Base-by-base conservation (phyloP, 2,329 filamentous ascomycete species). In the Pseudogymnoascus sp. region DNA sequence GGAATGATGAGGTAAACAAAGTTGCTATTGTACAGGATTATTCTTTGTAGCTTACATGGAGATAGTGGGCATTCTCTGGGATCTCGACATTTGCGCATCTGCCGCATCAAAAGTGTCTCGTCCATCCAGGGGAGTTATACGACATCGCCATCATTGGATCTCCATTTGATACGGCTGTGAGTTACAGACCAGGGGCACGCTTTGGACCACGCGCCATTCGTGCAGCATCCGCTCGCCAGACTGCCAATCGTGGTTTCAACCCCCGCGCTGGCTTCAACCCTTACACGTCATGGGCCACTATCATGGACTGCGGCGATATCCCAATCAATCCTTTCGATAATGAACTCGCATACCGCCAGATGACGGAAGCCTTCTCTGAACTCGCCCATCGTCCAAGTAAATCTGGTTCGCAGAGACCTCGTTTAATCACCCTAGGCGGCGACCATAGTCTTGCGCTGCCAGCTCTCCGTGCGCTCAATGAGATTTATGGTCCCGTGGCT, bases 231-330 rank as follows among this genome's bases (percentile, higher is more conserved):
- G 82, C 88, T 6, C 86, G 92, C 18, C 92, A 96, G 76, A 91
- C 88, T 12, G 83, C 86, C 2, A 90, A 89, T 74, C 85, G 91
- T 43, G 89, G 88, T 71, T 92, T 89, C 82, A 96, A 96, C 75
- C 84, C 89, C 1, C 86, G 91, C 21, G 91, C 91, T 1, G 83
- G 82, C 40, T 82, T 96, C 67, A 97, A 96, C 75, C 91, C 93
- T 0, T 96, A 95, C 77, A 79, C 80, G 41, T 88, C 83, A 62
- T 93, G 89, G 88, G 89, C 90, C 0, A 85, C 79, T 40, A 85
- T 96, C 64, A 79, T 93, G 60, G 93, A 97, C 78, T 97, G 93
- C 74, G 93, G 93, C 55, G 93, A 96, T 73, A 91, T 96, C 62
- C 91, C 93, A 28, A 81, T 96, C 67, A 90, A 88, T 0, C 92